Percentiles rank a stretch among this genome's conserved stretches.
Conservation (phyloP, 1,139 yeast species). For the Diutina rugosa region DNA sequence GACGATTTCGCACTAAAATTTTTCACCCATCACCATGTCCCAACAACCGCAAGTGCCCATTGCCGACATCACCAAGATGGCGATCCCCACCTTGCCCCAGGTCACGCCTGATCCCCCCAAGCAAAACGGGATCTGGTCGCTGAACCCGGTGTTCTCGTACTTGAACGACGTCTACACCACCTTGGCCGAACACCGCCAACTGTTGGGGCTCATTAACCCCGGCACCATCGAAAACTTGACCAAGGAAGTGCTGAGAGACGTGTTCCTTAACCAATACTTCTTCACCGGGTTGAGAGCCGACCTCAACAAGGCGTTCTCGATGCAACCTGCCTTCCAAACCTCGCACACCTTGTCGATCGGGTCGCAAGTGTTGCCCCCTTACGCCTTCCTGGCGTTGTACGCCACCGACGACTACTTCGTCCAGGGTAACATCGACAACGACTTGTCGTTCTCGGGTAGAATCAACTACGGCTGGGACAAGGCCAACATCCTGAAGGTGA, state of each 20-base stretch:
- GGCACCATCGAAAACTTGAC: slow-evolving; percentile 90
- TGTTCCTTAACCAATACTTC: slow-evolving; percentile 76
- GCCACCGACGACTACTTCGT: slow-evolving; percentile 78
- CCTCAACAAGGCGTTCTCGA: slow-evolving; percentile 79
- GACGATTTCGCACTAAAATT: slow-evolving; percentile 1
- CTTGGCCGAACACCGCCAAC: slow-evolving; percentile 65
- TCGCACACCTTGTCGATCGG: slow-evolving; percentile 91
- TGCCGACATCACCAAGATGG: slow-evolving; percentile 41
- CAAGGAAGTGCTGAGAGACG: slow-evolving; percentile 91
- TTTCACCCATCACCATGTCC: slow-evolving; percentile 2
- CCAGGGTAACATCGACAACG: slow-evolving; percentile 89
- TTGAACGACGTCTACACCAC: slow-evolving; percentile 65
- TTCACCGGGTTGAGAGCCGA: slow-evolving; percentile 97
- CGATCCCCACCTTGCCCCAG: slow-evolving; percentile 45
- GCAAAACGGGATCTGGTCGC: slow-evolving; percentile 58
- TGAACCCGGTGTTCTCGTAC: slow-evolving; percentile 76
- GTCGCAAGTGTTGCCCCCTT: slow-evolving; percentile 76
- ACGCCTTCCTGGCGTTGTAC: slow-evolving; percentile 82
- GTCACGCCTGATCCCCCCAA: slow-evolving; percentile 38
- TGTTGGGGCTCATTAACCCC: slow-evolving; percentile 78
- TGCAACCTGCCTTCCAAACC: slow-evolving; percentile 94
- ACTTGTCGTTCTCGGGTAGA: slow-evolving; percentile 77
- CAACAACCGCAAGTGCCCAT: slow-evolving; percentile 15
- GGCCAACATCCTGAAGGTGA: slow-evolving; percentile 67
- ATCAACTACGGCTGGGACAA: slow-evolving; percentile 87